phyloP scores from a whole-genome alignment of 1,139 yeast species.

The Scheffersomyces lignicola region DNA sequence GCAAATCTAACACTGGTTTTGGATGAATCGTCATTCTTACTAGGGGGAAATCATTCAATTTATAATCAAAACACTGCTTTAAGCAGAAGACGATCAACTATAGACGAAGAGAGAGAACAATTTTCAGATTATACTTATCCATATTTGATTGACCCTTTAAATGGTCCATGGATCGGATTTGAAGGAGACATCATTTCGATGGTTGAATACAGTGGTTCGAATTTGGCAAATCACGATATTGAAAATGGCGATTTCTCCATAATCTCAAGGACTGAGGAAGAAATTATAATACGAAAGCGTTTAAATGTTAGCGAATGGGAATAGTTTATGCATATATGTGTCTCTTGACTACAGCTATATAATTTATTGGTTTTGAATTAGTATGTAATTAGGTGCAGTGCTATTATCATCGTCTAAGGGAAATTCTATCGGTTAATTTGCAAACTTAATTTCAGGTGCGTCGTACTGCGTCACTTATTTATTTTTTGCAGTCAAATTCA shows the following conservation, averaged over 20 bases:
- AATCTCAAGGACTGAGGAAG: conserved; percentile 22
- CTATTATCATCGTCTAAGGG: too few relatives aligned
- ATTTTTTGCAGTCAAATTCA: too few relatives aligned
- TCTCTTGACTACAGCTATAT: too few relatives aligned
- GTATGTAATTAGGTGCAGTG: too few relatives aligned
- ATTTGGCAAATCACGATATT: conserved; percentile 13
- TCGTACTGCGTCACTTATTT: too few relatives aligned
- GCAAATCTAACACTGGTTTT: conserved; percentile 9
- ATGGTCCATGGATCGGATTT: conserved; percentile 62
- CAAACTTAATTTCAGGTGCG: too few relatives aligned
- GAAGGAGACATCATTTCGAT: conserved; percentile 51
- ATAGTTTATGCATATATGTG: too few relatives aligned
- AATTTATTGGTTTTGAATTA: too few relatives aligned
- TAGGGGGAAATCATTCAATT: conserved; percentile 9
- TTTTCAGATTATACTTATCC: conserved; percentile 54
- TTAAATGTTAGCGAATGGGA: conserved; percentile 49
- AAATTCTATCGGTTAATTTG: too few relatives aligned
- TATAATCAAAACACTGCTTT: conserved; percentile 2
- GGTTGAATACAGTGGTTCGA: conserved; percentile 27
- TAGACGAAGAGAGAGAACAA: conserved; percentile 58
- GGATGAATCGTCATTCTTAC: conserved; percentile 30
- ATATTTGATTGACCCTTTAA: conserved; percentile 42
- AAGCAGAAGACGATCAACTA: conserved; percentile 41
- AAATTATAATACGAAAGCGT: conserved; percentile 30
- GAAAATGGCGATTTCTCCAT: conserved; percentile 26